Evolutionary conservation across 768 basidiomycete genomes (phyloP).

Genomic region (Rubroboletus pulcherrimus): DNA sequence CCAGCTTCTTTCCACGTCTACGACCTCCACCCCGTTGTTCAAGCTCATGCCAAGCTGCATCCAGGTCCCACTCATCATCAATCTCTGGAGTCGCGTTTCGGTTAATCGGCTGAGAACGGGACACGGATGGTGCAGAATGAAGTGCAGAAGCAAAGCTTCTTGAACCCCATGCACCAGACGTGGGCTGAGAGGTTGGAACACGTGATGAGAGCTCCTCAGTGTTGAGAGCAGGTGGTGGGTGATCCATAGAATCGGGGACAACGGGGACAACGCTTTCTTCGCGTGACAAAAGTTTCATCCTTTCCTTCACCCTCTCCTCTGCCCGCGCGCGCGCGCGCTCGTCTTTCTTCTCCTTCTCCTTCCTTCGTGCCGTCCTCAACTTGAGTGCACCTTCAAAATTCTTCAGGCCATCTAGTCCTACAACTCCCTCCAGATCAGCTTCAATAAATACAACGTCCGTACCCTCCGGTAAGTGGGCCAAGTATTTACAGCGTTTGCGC

Average conservation of each 20-base stretch:
- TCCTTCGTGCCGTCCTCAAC: slow-evolving; percentile 66
- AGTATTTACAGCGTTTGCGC: slow-evolving; percentile 92
- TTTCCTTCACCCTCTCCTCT: slow-evolving; percentile 74
- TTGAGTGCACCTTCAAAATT: slow-evolving; percentile 82
- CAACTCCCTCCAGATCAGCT: slow-evolving; percentile 74
- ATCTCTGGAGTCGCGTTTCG: slow-evolving; percentile 28
- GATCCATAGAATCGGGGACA: slow-evolving; percentile 3
- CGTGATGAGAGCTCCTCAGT: slow-evolving; percentile 11
- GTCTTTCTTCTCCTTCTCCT: slow-evolving; percentile 82
- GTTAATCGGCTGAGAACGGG: slow-evolving; percentile 40
- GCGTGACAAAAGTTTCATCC: slow-evolving; percentile 30
- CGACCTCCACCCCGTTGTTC: slow-evolving; percentile 56
- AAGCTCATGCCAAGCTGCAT: slow-evolving; percentile 77
- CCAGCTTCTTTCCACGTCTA: slow-evolving; percentile 59
- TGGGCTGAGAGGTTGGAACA: slow-evolving; percentile 9
- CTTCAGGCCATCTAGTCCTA: slow-evolving; percentile 71
- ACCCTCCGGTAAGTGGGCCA: slow-evolving; percentile 86
- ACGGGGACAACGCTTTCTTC: slow-evolving; percentile 9
- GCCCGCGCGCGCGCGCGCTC: slow-evolving; percentile 76
- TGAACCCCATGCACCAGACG: slow-evolving; percentile 68
- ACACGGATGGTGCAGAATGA: slow-evolving; percentile 46
- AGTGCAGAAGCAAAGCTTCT: slow-evolving; percentile 81
- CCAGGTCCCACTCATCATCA: slow-evolving; percentile 73
- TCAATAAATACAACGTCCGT: slow-evolving; percentile 95
- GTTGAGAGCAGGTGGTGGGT: slow-evolving; percentile 7